Evolutionary conservation across 2,329 filamentous ascomycete species (phyloP).

Genomic region (Monilinia aucupariae): DNA sequence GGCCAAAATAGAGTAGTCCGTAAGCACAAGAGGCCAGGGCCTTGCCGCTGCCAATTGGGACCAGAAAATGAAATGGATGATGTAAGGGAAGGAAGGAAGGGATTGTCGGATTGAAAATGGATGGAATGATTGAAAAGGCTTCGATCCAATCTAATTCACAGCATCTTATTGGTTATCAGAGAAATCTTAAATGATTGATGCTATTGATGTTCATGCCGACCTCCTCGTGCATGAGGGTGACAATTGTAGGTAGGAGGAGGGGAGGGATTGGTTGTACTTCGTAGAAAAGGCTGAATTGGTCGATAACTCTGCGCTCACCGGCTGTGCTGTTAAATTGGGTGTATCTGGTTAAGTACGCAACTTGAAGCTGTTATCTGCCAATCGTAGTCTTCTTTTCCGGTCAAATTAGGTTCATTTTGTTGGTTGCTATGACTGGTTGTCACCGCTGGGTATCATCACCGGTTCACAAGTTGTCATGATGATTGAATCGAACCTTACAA

Average conservation of each 20-base stretch:
- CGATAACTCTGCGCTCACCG: not conserved
- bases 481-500: too few species aligned
- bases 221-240: too few species aligned
- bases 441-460: too few species aligned
- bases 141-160: slow-evolving; percentile 5
- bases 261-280: too few species aligned
- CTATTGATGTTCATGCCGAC: slow-evolving; percentile 3
- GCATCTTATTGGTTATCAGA: not conserved
- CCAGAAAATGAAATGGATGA: not conserved
- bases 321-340: not conserved
- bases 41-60: slow-evolving; percentile 9
- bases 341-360: not conserved
- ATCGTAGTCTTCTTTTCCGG: not conserved
- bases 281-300: not conserved
- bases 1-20: too few species aligned
- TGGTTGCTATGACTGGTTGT: not conserved
- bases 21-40: not conserved
- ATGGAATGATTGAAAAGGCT: not conserved
- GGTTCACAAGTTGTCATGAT: too few species aligned
- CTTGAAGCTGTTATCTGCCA: too few species aligned
- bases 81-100: not conserved
- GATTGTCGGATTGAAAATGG: not conserved
- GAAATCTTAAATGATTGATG: not conserved
- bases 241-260: not conserved
- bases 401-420: not conserved